Evolutionary conservation across 1,139 yeast genomes (phyloP).

Genomic region (Yamadazyma sp.): DNA sequence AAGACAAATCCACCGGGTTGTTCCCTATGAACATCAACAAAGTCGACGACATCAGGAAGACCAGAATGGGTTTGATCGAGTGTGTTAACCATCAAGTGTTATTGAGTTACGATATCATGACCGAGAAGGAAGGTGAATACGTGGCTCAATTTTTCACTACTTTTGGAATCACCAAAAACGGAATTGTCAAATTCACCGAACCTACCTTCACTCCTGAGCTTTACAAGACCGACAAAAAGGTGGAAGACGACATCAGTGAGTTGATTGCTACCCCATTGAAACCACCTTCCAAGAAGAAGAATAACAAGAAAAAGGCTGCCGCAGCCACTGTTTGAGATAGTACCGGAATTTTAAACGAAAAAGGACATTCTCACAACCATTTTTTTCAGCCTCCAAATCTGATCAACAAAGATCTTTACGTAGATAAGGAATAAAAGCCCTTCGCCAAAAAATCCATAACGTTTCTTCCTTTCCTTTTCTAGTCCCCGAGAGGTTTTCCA

Average conservation of each 20-base stretch:
- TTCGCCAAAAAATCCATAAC: no score
- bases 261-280: slow-evolving; percentile 58
- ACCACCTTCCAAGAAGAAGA: slow-evolving; percentile 53
- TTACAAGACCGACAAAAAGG: slow-evolving; percentile 58
- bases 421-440: no score
- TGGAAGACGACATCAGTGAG: slow-evolving; percentile 51
- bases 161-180: slow-evolving; percentile 72
- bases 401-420: no score
- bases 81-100: slow-evolving; percentile 69
- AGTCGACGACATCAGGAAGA: slow-evolving; percentile 68
- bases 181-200: slow-evolving; percentile 65
- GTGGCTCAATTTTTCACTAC: slow-evolving; percentile 79
- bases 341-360: no score
- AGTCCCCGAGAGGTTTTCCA: no score
- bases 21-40: slow-evolving; percentile 74
- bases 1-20: slow-evolving; percentile 58
- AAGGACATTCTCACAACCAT: no score
- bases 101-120: slow-evolving; percentile 67
- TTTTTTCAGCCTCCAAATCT: no score
- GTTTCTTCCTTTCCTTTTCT: no score
- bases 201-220: slow-evolving; percentile 52
- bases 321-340: background rate
- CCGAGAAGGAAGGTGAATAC: slow-evolving; percentile 67
- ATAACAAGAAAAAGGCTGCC: slow-evolving; percentile 30
- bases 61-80: slow-evolving; percentile 76